Conservation (phyloP, 805 yeast genomes). For the Gaillardinia entomophila region DNA sequence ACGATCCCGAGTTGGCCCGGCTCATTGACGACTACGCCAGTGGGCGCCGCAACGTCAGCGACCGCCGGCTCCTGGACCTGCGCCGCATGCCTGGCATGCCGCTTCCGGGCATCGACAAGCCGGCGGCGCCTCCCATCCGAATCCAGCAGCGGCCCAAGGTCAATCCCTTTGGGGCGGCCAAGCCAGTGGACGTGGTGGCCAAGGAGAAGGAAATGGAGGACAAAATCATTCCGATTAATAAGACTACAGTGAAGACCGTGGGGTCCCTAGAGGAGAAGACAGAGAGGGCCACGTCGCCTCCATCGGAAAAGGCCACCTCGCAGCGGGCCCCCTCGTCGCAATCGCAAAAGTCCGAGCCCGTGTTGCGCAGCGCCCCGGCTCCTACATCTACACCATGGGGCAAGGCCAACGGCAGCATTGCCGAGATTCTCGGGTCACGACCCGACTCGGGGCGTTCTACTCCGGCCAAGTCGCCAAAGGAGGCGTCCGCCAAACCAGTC, state of each 20-base stretch:
- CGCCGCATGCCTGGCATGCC: not conserved
- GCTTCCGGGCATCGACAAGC: slow-evolving; percentile 3
- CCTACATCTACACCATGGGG: not conserved
- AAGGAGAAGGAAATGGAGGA: slow-evolving; percentile 57
- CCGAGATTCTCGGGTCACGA: slow-evolving; percentile 22
- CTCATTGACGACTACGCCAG: slow-evolving; percentile 25
- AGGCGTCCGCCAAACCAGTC: slow-evolving; percentile 23
- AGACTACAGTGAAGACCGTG: slow-evolving; percentile 26
- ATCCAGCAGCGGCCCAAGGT: slow-evolving; percentile 32
- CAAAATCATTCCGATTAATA: slow-evolving; percentile 22
- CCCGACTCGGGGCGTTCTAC: slow-evolving; percentile 11
- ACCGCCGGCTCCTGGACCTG: no score
- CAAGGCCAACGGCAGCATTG: slow-evolving; percentile 29
- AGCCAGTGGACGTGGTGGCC: slow-evolving; percentile 73
- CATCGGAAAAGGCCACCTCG: slow-evolving; percentile 2
- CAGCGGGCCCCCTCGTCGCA: slow-evolving; percentile 3
- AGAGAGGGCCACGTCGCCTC: slow-evolving; percentile 1
- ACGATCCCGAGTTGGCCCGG: slow-evolving; percentile 22
- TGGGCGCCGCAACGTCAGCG: slow-evolving; percentile 11
- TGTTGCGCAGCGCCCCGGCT: slow-evolving; percentile 11
- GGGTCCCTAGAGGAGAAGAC: slow-evolving; percentile 5
- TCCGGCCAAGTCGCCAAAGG: slow-evolving; percentile 18
- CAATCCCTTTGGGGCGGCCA: slow-evolving; percentile 81
- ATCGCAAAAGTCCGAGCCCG: slow-evolving; percentile 11
- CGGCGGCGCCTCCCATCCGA: slow-evolving; percentile 1